These are phyloP conservation scores for Neurospora sp. DNA, from an alignment of 2,329 filamentous ascomycete species.

Conservation along the genomic window DNA sequence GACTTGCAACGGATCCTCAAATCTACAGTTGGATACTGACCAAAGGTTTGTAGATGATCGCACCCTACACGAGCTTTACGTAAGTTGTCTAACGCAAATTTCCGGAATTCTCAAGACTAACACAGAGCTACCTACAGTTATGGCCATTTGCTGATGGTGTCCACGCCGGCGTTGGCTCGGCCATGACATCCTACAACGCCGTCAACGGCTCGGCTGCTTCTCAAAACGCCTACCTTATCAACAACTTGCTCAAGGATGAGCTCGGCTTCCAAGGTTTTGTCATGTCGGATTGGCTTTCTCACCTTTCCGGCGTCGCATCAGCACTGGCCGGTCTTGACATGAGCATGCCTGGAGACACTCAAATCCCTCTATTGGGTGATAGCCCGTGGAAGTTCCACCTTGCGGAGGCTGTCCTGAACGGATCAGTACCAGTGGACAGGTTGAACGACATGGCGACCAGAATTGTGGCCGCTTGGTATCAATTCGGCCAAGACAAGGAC, in stretches of 20 bases:
- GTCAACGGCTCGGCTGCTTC: constrained; percentile 73
- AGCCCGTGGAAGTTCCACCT: constrained; percentile 47
- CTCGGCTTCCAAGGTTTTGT: constrained; percentile 75
- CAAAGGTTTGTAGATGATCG: constrained; percentile 46
- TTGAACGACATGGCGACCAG: constrained; percentile 48
- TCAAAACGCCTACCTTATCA: constrained; percentile 68
- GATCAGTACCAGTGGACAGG: constrained; percentile 43
- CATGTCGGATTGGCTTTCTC: constrained; percentile 73
- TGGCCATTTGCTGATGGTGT: constrained; percentile 73
- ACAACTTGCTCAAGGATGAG: constrained; percentile 68
- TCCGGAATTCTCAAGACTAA: neutral
- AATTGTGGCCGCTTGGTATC: constrained; percentile 49
- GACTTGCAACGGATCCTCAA: constrained; percentile 39
- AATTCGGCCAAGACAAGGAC: constrained; percentile 47
- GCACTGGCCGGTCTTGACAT: constrained; percentile 65
- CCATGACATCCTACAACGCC: constrained; percentile 60
- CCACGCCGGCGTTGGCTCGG: constrained; percentile 51
- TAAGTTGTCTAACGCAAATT: neutral
- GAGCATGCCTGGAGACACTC: constrained; percentile 49
- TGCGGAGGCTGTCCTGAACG: constrained; percentile 44
- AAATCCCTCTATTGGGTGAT: constrained; percentile 39
- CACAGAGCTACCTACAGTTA: constrained; percentile 18
- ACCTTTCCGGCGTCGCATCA: constrained; percentile 62
- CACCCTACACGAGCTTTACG: constrained; percentile 64
- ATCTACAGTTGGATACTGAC: constrained; percentile 27